Percentiles rank a stretch among this genome's conserved stretches.
Conservation (phyloP, 2,329 filamentous ascomycete genomes). For the Botryosphaeria dothidea region DNA sequence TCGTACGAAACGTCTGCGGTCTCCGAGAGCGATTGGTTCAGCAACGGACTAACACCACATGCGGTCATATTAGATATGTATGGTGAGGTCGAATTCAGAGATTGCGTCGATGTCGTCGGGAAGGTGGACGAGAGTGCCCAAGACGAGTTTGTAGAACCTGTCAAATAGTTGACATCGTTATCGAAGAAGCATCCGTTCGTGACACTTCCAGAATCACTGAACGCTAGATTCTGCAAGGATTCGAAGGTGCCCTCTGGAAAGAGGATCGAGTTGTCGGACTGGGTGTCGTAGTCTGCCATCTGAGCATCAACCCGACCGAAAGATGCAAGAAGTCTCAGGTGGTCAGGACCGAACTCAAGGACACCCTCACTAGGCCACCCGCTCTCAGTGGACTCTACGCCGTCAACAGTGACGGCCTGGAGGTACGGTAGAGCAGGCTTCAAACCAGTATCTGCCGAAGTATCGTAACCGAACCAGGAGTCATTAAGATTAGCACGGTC, state of each 20-base stretch:
- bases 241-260: conserved; percentile 53
- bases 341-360: conserved; percentile 52
- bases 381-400: conserved; percentile 50
- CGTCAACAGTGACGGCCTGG: conserved; percentile 26
- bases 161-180: conserved; percentile 39
- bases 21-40: conserved; percentile 55
- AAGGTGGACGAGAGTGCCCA: conserved; percentile 32
- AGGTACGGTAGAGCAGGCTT: conserved; percentile 22
- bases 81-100: conserved; percentile 29
- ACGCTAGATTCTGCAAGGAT: conserved; percentile 34
- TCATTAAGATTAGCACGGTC: conserved; percentile 59
- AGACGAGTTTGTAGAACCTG: conserved; percentile 51
- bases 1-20: conserved; percentile 51
- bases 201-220: conserved; percentile 43
- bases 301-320: conserved; percentile 61
- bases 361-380: conserved; percentile 66
- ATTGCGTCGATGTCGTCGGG: conserved; percentile 23
- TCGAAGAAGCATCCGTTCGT: conserved; percentile 57
- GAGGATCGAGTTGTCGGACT: conserved; percentile 51
- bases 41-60: conserved; percentile 62
- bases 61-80: conserved; percentile 45
- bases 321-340: conserved; percentile 56
- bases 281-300: conserved; percentile 57
- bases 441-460: neutral
- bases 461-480: conserved; percentile 53